Evolutionary conservation across 2,329 filamentous ascomycete genomes (phyloP), one percentile per base, ranked within the genome.

Genomic region (Cladorrhinum sp.): DNA sequence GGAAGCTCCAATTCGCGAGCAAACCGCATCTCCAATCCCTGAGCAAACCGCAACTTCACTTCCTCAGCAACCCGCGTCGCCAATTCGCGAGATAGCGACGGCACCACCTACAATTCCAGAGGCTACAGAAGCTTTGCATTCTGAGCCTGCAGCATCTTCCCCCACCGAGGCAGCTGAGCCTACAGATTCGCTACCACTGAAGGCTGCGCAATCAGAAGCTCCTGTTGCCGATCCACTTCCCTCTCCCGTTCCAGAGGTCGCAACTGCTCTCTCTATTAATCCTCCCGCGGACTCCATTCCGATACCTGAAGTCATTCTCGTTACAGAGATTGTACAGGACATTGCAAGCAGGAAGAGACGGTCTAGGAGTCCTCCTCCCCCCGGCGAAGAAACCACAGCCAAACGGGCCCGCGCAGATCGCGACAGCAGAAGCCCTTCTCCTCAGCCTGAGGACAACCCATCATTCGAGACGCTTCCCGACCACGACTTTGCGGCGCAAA

Each of bases 341-440:
- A 59, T 53, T 13, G 55, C 59, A 32, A 66, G 59, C 54, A 61
- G 68, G 29, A 69, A 69, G 60, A 67, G 68, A 9, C 60, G 68
- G 16, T 69, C 68, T 18, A 60, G 68, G 24, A 69, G 66, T 58
- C 68, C 66, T 1, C 65, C 66, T 27, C 67, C 64, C 2, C 59
- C 64, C 7, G 67, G 66, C 10, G 65, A 65, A 36, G 68, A 68
- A 36, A 56, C 58, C 2, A 59, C 58, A 13, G 58, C 63, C 36
- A 69, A 69, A 59, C 66, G 68, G 7, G 57, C 61, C 7, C 68
- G 68, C 6, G 24, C 18, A 7, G 41, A 45, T 6, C 41, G n/a
- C 41, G 41, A 45, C 4, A 7, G 7, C 41, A 22, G 20, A 7
- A 45, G 41, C 41, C 41, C 41, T 18, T 3, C 41, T 22, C 41